phyloP scores from a whole-genome alignment of 371 early-diverging fungal species.

The Sporodiniella umbellata region DNA sequence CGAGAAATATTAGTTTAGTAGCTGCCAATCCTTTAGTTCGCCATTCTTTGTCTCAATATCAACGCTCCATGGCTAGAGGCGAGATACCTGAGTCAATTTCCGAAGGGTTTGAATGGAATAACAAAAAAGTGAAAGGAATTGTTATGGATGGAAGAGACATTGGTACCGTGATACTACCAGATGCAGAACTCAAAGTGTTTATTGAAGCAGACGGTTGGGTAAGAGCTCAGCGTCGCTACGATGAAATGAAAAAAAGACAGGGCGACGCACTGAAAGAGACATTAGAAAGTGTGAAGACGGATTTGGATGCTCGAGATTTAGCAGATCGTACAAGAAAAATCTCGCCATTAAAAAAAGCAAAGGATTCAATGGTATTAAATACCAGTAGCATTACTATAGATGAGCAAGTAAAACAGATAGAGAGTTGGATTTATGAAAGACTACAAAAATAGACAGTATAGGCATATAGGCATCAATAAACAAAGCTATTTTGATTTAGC shows the following conservation, averaged over 20 bases:
- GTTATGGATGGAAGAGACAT: constrained; percentile 97
- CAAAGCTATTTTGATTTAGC: neutral
- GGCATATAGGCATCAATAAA: neutral
- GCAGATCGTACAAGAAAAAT: constrained; percentile 70
- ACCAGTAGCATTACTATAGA: constrained; percentile 73
- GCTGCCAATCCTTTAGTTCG: constrained; percentile 71
- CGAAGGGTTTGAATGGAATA: constrained; percentile 16
- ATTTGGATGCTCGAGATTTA: constrained; percentile 72
- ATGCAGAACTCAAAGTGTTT: constrained; percentile 90
- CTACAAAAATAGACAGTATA: constrained; percentile 1
- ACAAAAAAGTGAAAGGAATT: constrained; percentile 49
- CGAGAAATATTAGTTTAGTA: constrained; percentile 61
- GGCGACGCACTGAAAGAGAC: constrained; percentile 31
- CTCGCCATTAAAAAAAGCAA: constrained; percentile 78
- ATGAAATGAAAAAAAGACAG: constrained; percentile 49
- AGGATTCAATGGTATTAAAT: constrained; percentile 82
- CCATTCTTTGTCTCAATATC: constrained; percentile 58
- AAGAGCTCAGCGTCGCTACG: constrained; percentile 77
- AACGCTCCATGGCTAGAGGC: constrained; percentile 43
- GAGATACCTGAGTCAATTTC: constrained; percentile 16
- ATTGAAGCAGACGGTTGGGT: constrained; percentile 72
- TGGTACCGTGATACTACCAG: constrained; percentile 84
- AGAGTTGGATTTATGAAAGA: constrained; percentile 37
- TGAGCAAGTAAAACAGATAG: constrained; percentile 74
- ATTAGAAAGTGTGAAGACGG: constrained; percentile 49